Conservation (phyloP, 2,329 filamentous ascomycete genomes). For the Apiospora saccharicola region DNA sequence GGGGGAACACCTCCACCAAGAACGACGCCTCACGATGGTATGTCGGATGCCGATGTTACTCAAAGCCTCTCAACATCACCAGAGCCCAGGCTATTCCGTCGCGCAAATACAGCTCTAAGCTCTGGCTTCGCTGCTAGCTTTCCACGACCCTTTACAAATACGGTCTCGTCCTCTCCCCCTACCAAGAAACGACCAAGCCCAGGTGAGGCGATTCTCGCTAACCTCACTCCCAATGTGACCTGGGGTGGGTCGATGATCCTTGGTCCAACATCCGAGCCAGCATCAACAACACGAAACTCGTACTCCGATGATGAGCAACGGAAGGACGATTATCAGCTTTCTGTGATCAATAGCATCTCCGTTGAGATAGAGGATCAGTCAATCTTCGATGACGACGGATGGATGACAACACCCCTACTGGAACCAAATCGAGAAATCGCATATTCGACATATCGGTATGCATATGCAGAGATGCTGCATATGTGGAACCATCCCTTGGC, state of each 20-base stretch:
- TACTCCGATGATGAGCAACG: conserved; percentile 61
- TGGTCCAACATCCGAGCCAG: conserved; percentile 51
- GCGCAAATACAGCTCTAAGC: conserved; percentile 62
- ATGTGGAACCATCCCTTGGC: conserved; percentile 70
- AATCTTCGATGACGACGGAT: conserved; percentile 74
- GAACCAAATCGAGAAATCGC: conserved; percentile 56
- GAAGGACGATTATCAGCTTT: conserved; percentile 53
- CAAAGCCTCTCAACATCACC: conserved; percentile 67
- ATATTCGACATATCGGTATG: conserved; percentile 68
- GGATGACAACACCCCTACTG: conserved; percentile 66
- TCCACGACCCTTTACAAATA: conserved; percentile 51
- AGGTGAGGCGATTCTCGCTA: conserved; percentile 65
- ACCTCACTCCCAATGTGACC: conserved; percentile 60
- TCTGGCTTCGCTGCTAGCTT: conserved; percentile 64
- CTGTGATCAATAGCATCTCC: conserved; percentile 59
- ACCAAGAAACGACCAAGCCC: conserved; percentile 65
- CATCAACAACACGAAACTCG: conserved; percentile 57
- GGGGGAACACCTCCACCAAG: conserved; percentile 67
- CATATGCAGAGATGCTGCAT: conserved; percentile 73
- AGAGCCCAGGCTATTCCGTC: conserved; percentile 59
- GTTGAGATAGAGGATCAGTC: conserved; percentile 67
- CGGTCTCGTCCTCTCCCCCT: conserved; percentile 51
- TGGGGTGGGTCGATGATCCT: conserved; percentile 57
- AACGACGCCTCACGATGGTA: conserved; percentile 50
- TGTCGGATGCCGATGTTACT: conserved; percentile 52